Evolutionary conservation across 2,329 filamentous ascomycete genomes (phyloP), one percentile per base, ranked within the genome.

Genomic region (Neofusicoccum kwambonambiense): DNA sequence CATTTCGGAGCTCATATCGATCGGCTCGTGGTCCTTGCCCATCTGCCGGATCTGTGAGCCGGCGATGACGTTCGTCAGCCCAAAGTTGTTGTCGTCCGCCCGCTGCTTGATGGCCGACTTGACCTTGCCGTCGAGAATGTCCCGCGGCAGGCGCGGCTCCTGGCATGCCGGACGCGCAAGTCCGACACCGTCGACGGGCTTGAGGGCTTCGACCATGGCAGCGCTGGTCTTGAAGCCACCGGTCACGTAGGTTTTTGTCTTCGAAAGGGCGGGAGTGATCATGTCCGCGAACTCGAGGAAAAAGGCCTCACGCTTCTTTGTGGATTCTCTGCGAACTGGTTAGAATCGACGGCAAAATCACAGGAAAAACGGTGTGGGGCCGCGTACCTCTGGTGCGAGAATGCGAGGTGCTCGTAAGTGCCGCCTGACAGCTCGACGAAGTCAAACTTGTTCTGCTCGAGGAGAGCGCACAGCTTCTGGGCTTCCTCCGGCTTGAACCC

Each of bases 381-480:
- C 68, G 61, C 67, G 41, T 57, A 58, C 65, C 62, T 15, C 58
- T 62, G 9, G n/a, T 54, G 11, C 41, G 45, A 62, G 67, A 87
- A 70, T 63, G 15, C 64, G 17, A 63, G 57, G 37, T 51, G 69
- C 69, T 71, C 70, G 17, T 70, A 62, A 61, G 69, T 84, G 0
- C 89, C 89, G 0, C 89, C 89, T 17, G 83, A 87, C 31, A 91
- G 82, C 74, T 92, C 89, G 1, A 91, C 75, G 68, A 90, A 90
- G 74, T 91, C 89, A 1, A 91, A 75, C 4, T 77, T 84, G 44
- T 79, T 80, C 70, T 90, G 88, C 64, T 85, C 82, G 44, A 90
- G 75, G n/a, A 77, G 71, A 31, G 74, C 67, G 69, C 80, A 82
- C 60, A 85, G 74, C 52, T 78, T 65, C 52, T 75, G 76, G 41